phyloP scores from a whole-genome alignment of 108 stramenopile genomes.

The Cylindrotheca fusiformis region DNA sequence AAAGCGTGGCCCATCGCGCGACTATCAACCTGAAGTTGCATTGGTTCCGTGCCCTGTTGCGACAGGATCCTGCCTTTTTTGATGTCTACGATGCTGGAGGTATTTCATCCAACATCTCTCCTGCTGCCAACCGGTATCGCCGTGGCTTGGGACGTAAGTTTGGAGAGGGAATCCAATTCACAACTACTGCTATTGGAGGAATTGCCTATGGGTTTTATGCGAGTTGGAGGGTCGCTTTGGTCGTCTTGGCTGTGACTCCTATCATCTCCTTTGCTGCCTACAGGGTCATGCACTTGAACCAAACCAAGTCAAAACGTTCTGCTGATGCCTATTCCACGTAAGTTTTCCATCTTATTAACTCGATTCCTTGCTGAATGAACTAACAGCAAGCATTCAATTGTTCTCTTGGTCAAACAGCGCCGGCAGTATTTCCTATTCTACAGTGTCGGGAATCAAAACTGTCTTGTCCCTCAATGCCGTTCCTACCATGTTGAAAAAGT shows the following conservation, averaged over 20 bases:
- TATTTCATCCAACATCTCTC: conserved; percentile 23
- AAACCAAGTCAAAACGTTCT: not conserved
- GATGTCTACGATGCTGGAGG: conserved; percentile 54
- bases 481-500: conserved; percentile 37
- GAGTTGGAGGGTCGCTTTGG: conserved; percentile 47
- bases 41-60: conserved; percentile 64
- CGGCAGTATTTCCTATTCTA: conserved; percentile 51
- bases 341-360: conserved; percentile 3
- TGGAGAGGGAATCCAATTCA: conserved; percentile 73
- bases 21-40: conserved; percentile 3
- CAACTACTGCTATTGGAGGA: conserved; percentile 56
- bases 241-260: conserved; percentile 29
- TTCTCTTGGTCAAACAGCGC: conserved; percentile 38
- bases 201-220: conserved; percentile 53
- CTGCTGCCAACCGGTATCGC: conserved; percentile 29
- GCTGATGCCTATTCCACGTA: not conserved
- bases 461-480: conserved; percentile 57
- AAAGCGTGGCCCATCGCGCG: conserved; percentile 30
- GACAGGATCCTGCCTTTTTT: conserved; percentile 66
- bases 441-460: conserved; percentile 53
- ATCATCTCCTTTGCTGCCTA: conserved; percentile 30
- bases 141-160: conserved; percentile 64
- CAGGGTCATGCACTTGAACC: conserved; percentile 4
- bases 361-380: not conserved
- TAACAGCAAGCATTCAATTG: not conserved